Evolutionary conservation across 2,329 filamentous ascomycete genomes (phyloP), one percentile per base, ranked within the genome.

Genomic region (Trichoderma breve): DNA sequence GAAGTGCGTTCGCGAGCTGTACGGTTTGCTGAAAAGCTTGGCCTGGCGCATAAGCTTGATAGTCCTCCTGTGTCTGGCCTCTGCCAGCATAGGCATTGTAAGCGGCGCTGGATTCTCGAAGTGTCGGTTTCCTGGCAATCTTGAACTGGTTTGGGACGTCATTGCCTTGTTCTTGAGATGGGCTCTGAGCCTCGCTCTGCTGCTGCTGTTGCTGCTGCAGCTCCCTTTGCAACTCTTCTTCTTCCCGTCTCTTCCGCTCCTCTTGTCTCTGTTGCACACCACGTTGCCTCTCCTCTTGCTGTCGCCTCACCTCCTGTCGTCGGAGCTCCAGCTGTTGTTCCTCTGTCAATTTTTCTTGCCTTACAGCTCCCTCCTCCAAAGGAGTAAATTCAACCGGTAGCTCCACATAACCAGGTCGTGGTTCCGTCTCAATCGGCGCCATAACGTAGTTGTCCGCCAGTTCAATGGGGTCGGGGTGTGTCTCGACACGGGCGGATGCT

Each of bases 401-500:
- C 77, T 88, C 83, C 28, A 82, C 80, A 61, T 80, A 74, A 7
- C 75, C 77, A 72, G 43, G 73, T 15, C 77, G 72, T 39, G 72
- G 43, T 4, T 75, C 72, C 8, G 78, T 80, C 73, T 83, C 79
- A 24, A 82, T 80, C 0, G 82, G 80, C 1, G 82, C 80, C 5
- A 83, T 75, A 7, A 82, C 74, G 7, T 78, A 77, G 30, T 80
- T 80, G 61, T 82, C 83, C 1, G 79, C 81, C 73, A 87, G 81
- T 75, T 87, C 85, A 4, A 86, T 80, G 0, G 84, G 83, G 0
- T 82, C 77, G 0, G 85, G 85, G 53, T 86, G 79, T 14, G 76
- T 78, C 73, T 87, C 85, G 6, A 83, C 80, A 1, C 77, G 76
- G 7, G 85, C 83, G 8, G 74, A 74, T 0, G 79, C 81, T 0